phyloP scores from a whole-genome alignment of 306 rosid species.

The Potentilla sterilis region DNA sequence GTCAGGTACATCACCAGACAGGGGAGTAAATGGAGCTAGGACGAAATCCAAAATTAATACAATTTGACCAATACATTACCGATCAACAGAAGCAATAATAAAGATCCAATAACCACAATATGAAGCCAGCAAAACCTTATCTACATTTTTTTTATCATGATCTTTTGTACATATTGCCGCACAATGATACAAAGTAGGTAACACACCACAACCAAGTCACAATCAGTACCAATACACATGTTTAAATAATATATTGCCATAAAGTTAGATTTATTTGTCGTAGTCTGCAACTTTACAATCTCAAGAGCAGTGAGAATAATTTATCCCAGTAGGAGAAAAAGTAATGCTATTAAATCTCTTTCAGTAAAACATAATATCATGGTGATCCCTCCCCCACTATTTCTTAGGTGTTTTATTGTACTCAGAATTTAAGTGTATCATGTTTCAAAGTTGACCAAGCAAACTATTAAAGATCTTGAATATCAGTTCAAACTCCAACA shows the following conservation, averaged over 20 bases:
- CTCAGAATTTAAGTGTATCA: background rate
- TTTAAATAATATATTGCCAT: background rate
- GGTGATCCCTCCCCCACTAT: background rate
- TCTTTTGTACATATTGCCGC: background rate
- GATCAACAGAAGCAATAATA: background rate
- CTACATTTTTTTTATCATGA: background rate
- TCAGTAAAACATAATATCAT: background rate
- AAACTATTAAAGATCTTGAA: background rate
- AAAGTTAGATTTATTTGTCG: background rate
- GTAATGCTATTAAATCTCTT: background rate
- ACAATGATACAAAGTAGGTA: background rate
- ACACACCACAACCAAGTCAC: background rate
- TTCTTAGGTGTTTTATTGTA: background rate
- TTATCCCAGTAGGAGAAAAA: background rate
- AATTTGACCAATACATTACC: background rate
- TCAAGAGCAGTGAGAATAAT: background rate
- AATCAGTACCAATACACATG: background rate
- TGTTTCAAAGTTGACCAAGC: background rate
- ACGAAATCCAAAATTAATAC: background rate
- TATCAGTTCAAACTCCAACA: background rate
- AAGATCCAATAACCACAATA: background rate
- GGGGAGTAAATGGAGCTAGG: background rate
- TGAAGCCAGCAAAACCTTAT: background rate
- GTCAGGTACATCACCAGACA: background rate
- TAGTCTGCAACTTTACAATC: background rate